A percentile compares a stretch with the other conserved stretches of the same genome.
phyloP scores from a whole-genome alignment of 73 alveolate species.

The Paramecium tetraurelia region DNA sequence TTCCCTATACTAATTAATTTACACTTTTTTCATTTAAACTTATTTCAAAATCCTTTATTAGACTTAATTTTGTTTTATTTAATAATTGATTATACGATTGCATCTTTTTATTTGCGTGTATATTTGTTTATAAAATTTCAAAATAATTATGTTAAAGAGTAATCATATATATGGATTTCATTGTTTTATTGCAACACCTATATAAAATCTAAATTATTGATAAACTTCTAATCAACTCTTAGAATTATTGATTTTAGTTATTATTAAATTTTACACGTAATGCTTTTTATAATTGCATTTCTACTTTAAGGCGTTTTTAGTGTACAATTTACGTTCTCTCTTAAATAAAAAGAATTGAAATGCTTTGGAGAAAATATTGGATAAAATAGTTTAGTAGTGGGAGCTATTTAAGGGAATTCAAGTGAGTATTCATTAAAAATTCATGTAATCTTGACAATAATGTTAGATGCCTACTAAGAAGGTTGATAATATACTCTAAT shows the following conservation, averaged over 20 bases:
- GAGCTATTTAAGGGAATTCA: neutral
- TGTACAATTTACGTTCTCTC: neutral
- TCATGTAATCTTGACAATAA: neutral
- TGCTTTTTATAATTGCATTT: neutral
- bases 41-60: neutral
- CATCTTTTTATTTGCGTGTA: neutral
- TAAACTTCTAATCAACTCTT: no score
- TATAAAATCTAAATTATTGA: neutral
- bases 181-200: no score
- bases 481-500: neutral
- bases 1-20: neutral
- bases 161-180: no score
- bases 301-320: neutral
- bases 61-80: neutral
- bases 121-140: neutral
- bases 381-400: constrained; percentile 29
- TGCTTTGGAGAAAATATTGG: constrained; percentile 40
- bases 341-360: neutral
- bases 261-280: neutral
- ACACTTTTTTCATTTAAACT: neutral
- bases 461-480: neutral
- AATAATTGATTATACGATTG: neutral
- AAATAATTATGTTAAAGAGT: no score
- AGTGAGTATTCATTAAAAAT: constrained; percentile 15
- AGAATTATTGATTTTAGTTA: neutral